Conservation (phyloP, 768 basidiomycete genomes). For the Arthromyces matolae region DNA sequence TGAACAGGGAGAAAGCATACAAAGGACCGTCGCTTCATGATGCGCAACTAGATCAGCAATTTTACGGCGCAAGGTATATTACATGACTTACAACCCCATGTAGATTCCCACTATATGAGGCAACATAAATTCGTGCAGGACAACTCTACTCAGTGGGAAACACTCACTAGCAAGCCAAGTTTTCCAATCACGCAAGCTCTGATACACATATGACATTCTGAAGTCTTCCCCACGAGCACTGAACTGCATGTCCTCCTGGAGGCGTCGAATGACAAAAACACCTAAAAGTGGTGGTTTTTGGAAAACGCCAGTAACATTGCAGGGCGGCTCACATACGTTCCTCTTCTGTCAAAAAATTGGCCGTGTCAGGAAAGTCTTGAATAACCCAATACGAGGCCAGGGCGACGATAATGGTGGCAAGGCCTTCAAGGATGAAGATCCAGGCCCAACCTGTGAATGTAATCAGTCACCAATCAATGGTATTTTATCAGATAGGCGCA, state of each 20-base stretch:
- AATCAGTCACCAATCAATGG: not conserved
- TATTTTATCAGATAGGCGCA: slow-evolving; percentile 41
- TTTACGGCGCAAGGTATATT: not conserved
- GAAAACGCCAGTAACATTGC: not conserved
- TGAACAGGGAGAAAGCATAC: slow-evolving; percentile 51
- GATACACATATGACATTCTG: slow-evolving; percentile 50
- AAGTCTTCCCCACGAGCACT: slow-evolving; percentile 63
- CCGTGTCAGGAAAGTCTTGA: slow-evolving; percentile 74
- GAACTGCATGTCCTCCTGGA: slow-evolving; percentile 61
- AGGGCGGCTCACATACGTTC: slow-evolving; percentile 43
- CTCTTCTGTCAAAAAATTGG: slow-evolving; percentile 61
- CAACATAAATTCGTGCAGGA: too few species aligned
- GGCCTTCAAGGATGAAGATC: slow-evolving; percentile 75
- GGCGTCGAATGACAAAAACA: slow-evolving; percentile 58
- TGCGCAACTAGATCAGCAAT: not conserved
- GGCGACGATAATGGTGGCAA: slow-evolving; percentile 59
- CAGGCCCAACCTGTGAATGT: slow-evolving; percentile 49
- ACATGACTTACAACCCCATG: slow-evolving; percentile 56
- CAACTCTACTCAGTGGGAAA: too few species aligned
- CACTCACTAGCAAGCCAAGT: slow-evolving; percentile 64
- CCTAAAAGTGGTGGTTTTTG: slow-evolving; percentile 30
- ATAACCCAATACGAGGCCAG: slow-evolving; percentile 67
- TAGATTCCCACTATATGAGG: slow-evolving; percentile 55
- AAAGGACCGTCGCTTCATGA: slow-evolving; percentile 47
- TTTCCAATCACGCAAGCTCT: slow-evolving; percentile 67